phyloP scores from a whole-genome alignment of 2,329 filamentous ascomycete species.

The Leptographium lundbergii region DNA sequence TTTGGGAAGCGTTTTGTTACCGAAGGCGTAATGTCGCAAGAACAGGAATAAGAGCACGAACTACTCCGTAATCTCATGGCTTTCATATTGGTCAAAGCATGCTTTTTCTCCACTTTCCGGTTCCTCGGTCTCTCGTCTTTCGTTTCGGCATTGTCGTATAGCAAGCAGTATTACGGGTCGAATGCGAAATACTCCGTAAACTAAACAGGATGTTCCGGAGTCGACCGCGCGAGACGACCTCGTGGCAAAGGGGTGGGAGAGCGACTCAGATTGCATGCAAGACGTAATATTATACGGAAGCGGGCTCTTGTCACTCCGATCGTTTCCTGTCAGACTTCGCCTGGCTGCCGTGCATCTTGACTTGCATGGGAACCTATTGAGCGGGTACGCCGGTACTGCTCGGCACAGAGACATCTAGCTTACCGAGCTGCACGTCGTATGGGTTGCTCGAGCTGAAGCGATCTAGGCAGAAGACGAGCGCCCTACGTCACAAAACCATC shows the following conservation, averaged over 20 bases:
- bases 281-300: too few relatives aligned
- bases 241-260: too few relatives aligned
- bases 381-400: background rate
- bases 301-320: background rate
- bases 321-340: background rate
- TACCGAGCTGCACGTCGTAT: background rate
- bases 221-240: too few relatives aligned
- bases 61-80: background rate
- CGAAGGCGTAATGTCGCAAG: background rate
- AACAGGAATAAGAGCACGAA: background rate
- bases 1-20: background rate
- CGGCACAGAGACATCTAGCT: background rate
- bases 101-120: background rate
- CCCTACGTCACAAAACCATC: background rate
- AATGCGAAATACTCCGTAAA: too few relatives aligned
- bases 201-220: too few relatives aligned
- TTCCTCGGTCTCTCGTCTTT: background rate
- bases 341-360: too few relatives aligned
- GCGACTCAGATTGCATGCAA: too few relatives aligned
- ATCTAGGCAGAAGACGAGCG: background rate
- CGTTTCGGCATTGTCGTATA: background rate
- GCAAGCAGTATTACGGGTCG: too few relatives aligned
- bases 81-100: background rate
- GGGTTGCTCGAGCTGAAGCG: background rate
- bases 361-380: background rate